Conservation (phyloP, 345 rosid species). For the Firmiana major region DNA sequence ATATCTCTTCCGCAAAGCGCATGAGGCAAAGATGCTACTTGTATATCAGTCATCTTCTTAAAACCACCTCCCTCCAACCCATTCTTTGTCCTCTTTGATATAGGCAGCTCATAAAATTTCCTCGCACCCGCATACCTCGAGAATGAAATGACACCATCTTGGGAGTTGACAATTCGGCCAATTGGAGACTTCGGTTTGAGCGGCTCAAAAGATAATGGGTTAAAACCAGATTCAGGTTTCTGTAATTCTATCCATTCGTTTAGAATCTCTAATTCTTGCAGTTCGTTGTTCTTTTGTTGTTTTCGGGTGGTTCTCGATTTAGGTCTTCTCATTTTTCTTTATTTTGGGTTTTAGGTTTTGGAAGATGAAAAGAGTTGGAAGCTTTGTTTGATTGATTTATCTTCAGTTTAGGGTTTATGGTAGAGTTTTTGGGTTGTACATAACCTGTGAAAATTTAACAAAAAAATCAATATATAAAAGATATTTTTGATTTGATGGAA, state of each 20-base stretch:
- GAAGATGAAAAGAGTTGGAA: neutral
- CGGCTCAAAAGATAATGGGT: slow-evolving; percentile 58
- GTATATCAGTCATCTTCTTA: slow-evolving; percentile 73
- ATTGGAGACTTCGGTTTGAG: slow-evolving; percentile 44
- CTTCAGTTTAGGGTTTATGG: neutral
- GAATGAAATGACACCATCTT: slow-evolving; percentile 27
- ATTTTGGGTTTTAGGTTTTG: neutral
- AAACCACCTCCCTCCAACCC: slow-evolving; percentile 57
- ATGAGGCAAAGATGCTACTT: slow-evolving; percentile 84
- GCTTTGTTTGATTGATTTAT: neutral
- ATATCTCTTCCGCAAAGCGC: slow-evolving; percentile 82
- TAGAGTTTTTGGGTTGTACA: too few species aligned
- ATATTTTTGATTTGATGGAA: too few species aligned
- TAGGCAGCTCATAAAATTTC: slow-evolving; percentile 61
- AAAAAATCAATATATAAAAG: too few species aligned
- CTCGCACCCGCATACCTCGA: slow-evolving; percentile 62
- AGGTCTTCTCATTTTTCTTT: slow-evolving; percentile 35
- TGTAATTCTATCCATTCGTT: slow-evolving; percentile 75
- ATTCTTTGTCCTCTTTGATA: slow-evolving; percentile 68
- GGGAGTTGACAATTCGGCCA: slow-evolving; percentile 45
- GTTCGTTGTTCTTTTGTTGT: slow-evolving; percentile 40
- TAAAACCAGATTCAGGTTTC: slow-evolving; percentile 82
- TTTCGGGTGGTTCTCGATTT: slow-evolving; percentile 35
- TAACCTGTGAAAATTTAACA: too few species aligned
- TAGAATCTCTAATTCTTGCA: slow-evolving; percentile 50